Base-by-base conservation (phyloP, 208 protist genomes). In the Acanthamoeba triangularis region DNA sequence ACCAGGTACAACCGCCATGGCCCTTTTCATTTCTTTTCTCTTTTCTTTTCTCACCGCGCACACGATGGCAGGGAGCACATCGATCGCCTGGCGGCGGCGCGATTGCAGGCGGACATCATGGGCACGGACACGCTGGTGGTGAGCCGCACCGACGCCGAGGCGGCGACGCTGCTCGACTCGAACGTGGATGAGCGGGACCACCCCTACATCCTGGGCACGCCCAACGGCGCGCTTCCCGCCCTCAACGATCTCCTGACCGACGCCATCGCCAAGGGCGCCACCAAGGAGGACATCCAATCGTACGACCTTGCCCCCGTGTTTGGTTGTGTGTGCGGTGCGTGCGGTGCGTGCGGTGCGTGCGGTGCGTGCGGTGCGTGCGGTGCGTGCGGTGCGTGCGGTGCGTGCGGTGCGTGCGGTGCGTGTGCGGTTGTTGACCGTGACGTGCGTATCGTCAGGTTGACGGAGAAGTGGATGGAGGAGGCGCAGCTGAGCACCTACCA, bases 151-250 rank as follows among this genome's bases (percentile, higher is more conserved):
- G 98, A 99, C 85, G 97, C 98, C 25, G 97, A 98, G 87, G 97
- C 97, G 3, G 98, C 98, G 16, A 97, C 96, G n/a, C 94, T 98
- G 11, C 78, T 99, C 52, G 97, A 97, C 23, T 96, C 56, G 74
- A 98, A 98, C 96, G 96, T 98, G 35, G 98, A 98, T 85, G 14
- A 91, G 30, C 82, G 98, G 33, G 98, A 99, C 96, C 98, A 98
- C 92, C 93, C 97, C 20, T 98, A 98, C 96, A 98, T 98, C 94
- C 33, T 97, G 35, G 98, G 98, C 47, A 91, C 97, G 41, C 97
- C 97, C 63, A 97, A 97, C 85, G 33, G 88, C 72, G 95, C 95
- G 28, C 95, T 93, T 6, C 41, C 41, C 72, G n/a, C 78, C 23
- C 74, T 96, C 52, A 97, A 94, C 67, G 96, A 96, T 25, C 54